These are phyloP conservation scores for Cordyceps cateniannulata DNA, from an alignment of 2,329 filamentous ascomycete species.

Conservation along the genomic window DNA sequence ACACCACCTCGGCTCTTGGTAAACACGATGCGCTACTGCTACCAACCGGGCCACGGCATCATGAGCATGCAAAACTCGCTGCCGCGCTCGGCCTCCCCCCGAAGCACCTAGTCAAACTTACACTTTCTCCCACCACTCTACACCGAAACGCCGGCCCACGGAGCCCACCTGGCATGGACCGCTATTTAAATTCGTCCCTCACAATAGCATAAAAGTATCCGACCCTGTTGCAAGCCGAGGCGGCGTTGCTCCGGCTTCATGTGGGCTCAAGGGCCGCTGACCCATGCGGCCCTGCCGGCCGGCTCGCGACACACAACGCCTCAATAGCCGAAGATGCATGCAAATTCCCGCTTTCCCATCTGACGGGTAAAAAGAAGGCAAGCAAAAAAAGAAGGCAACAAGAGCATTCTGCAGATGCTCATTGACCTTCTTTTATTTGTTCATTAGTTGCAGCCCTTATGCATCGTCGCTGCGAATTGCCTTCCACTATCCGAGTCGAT, in stretches of 20 bases:
- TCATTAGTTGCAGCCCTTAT: not conserved
- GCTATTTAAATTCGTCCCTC: not conserved
- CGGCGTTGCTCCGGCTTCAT: not conserved
- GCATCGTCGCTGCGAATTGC: not conserved
- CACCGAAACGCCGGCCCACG: not conserved
- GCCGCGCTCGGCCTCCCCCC: not conserved
- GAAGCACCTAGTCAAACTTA: not conserved
- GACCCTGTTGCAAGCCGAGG: not conserved
- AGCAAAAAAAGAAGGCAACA: not conserved
- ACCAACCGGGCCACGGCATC: not conserved
- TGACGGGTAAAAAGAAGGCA: not conserved
- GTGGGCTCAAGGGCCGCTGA: not conserved
- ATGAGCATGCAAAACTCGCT: not conserved
- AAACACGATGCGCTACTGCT: constrained; percentile 1
- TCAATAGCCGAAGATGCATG: not conserved
- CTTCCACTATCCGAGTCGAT: not conserved
- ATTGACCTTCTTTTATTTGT: not conserved
- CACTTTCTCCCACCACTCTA: not conserved
- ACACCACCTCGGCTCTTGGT: not conserved
- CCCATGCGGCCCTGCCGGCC: not conserved
- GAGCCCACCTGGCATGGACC: not conserved
- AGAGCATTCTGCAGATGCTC: not conserved
- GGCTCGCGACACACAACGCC: not conserved
- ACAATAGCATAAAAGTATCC: not conserved
- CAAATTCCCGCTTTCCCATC: not conserved